Conservation (phyloP, 768 basidiomycete species). For the Russula sp. region DNA sequence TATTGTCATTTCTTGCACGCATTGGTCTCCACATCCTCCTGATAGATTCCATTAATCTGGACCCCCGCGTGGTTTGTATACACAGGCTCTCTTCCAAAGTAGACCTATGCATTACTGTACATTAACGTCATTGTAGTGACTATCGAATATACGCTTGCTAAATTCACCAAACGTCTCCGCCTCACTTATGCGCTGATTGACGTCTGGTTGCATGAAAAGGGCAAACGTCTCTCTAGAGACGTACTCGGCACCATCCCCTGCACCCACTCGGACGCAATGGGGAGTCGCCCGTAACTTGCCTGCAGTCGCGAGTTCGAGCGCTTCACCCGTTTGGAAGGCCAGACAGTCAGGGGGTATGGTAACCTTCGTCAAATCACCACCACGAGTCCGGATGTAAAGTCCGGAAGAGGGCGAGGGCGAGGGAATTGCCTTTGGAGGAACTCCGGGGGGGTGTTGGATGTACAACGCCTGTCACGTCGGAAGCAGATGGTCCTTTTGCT, state of each 20-base stretch:
- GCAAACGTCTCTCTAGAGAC: conserved; percentile 86
- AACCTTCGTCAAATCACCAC: conserved; percentile 72
- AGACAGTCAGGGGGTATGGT: conserved; percentile 78
- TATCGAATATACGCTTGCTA: conserved; percentile 68
- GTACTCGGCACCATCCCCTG: conserved; percentile 34
- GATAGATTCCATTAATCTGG: conserved; percentile 6
- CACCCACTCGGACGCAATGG: conserved; percentile 82
- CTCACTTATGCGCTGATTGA: conserved; percentile 60
- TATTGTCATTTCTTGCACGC: neutral
- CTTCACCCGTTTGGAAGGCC: conserved; percentile 97
- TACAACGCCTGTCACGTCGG: conserved; percentile 63
- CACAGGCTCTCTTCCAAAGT: neutral
- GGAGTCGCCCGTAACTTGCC: conserved; percentile 84
- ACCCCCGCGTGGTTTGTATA: neutral
- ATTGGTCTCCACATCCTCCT: neutral
- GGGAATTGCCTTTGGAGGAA: conserved; percentile 42
- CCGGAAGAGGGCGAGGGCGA: conserved; percentile 75
- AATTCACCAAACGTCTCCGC: conserved; percentile 84
- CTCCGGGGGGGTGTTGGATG: conserved; percentile 41
- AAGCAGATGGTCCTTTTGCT: neutral
- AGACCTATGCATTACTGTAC: conserved; percentile 12
- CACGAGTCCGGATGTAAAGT: conserved; percentile 84
- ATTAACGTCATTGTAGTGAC: conserved; percentile 42
- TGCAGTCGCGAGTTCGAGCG: conserved; percentile 82
- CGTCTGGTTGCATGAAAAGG: conserved; percentile 85